A percentile compares a stretch with the other conserved stretches of the same genome.
Conservation (phyloP, 1,139 yeast species). For the Kodamaea sp. region DNA sequence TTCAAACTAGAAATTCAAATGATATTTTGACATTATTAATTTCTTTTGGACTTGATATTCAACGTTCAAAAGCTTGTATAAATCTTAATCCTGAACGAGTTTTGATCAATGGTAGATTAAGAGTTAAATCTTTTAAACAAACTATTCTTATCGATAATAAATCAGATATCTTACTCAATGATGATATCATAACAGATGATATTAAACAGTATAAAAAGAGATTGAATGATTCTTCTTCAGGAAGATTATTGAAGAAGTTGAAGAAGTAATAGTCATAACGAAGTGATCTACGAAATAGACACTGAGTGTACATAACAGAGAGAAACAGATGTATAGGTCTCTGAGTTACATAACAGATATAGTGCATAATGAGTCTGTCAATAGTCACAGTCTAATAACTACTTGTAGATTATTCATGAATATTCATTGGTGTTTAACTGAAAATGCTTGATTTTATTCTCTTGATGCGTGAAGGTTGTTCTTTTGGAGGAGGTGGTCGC, state of each 20-base stretch:
- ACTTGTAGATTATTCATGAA: neutral
- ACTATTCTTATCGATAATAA: constrained; percentile 49
- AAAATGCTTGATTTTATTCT: constrained; percentile 33
- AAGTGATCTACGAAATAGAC: neutral
- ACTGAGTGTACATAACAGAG: neutral
- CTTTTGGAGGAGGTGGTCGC: constrained; percentile 7
- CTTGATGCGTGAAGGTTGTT: constrained; percentile 16
- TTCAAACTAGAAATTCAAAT: constrained; percentile 58
- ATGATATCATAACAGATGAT: constrained; percentile 7
- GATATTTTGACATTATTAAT: constrained; percentile 68
- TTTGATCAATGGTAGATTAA: constrained; percentile 65
- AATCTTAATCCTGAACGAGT: constrained; percentile 59
- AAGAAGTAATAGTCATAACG: constrained; percentile 11
- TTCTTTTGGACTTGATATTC: constrained; percentile 65
- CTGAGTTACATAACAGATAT: too few species aligned
- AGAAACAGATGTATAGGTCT: too few species aligned
- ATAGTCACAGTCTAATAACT: neutral
- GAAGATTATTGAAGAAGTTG: constrained; percentile 25
- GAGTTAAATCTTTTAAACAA: constrained; percentile 69
- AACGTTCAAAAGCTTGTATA: constrained; percentile 59
- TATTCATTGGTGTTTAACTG: constrained; percentile 14
- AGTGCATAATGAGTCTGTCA: too few species aligned
- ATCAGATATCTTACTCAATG: constrained; percentile 18
- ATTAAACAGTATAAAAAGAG: constrained; percentile 21
- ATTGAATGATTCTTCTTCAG: constrained; percentile 24